These are phyloP conservation scores for Herpetomonas samuelpessoai DNA, from an alignment of 208 protist species.

Conservation along the genomic window DNA sequence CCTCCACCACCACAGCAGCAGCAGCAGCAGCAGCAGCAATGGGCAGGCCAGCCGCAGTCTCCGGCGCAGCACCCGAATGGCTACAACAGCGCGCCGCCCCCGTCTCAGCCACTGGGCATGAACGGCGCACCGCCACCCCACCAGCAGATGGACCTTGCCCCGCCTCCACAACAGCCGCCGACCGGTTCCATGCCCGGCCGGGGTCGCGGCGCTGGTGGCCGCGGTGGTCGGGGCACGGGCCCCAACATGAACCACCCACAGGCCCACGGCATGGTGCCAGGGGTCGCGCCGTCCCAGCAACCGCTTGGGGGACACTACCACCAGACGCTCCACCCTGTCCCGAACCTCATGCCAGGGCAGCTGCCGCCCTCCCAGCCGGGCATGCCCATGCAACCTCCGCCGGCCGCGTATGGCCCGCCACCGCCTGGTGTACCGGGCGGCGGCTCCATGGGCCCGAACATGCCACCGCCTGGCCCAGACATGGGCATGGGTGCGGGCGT, in stretches of 20 bases:
- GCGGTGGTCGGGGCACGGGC: constrained; percentile 14
- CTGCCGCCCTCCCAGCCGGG: neutral
- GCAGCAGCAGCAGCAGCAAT: constrained; percentile 18
- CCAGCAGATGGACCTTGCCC: constrained; percentile 11
- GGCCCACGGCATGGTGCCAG: too few relatives aligned
- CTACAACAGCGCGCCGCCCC: neutral
- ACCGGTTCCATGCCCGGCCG: constrained; percentile 15
- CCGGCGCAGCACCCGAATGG: too few relatives aligned
- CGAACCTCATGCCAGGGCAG: neutral
- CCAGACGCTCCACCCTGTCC: neutral
- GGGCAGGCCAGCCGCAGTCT: neutral
- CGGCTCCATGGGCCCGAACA: neutral
- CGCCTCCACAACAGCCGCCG: constrained; percentile 14
- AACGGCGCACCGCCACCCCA: constrained; percentile 16
- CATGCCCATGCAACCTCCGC: neutral
- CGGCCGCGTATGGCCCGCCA: neutral
- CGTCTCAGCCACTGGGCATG: neutral
- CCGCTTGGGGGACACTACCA: neutral
- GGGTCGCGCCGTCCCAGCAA: too few relatives aligned
- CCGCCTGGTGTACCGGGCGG: constrained; percentile 1
- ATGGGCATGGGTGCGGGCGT: constrained; percentile 24
- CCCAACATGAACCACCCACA: constrained; percentile 25
- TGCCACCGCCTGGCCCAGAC: constrained; percentile 6
- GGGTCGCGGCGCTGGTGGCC: constrained; percentile 11
- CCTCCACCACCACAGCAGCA: constrained; percentile 18